These are phyloP conservation scores for Macaranga tanarius DNA, from an alignment of 441 rosid genomes.

Conservation along the genomic window DNA sequence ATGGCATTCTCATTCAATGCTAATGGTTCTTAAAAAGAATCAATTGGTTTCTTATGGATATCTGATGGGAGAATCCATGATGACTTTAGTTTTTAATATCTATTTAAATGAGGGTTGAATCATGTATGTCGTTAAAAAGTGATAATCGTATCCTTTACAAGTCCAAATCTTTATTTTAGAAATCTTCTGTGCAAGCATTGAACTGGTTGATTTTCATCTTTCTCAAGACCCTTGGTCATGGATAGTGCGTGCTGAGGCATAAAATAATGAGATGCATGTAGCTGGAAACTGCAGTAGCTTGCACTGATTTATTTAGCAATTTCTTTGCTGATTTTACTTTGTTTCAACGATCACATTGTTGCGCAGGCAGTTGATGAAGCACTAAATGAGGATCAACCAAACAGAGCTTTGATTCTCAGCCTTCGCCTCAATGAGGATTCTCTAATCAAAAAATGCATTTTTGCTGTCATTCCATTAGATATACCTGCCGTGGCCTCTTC, in stretches of 20 bases:
- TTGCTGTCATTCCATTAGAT: constrained; percentile 63
- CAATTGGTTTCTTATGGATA: not conserved
- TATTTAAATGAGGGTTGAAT: not conserved
- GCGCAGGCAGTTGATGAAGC: constrained; percentile 80
- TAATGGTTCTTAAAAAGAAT: not conserved
- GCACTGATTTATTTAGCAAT: not conserved
- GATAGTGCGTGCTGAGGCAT: not conserved
- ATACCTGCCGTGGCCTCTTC: constrained; percentile 68
- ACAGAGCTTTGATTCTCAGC: constrained; percentile 76
- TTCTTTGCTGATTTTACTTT: constrained; percentile 7
- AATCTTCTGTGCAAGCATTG: not conserved
- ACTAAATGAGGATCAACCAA: constrained; percentile 57
- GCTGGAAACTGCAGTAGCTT: not conserved
- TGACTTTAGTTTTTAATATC: not conserved
- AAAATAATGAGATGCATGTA: too few relatives aligned
- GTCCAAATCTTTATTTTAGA: not conserved
- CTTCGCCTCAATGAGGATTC: constrained; percentile 90
- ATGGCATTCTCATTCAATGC: not conserved
- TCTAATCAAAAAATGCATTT: constrained; percentile 71
- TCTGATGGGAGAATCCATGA: not conserved
- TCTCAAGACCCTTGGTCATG: not conserved
- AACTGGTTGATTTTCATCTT: not conserved
- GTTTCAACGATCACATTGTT: constrained; percentile 9
- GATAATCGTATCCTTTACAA: not conserved
- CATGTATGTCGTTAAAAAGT: not conserved